Base-by-base conservation (phyloP, 2,329 filamentous ascomycete species). In the Claviceps africana region DNA sequence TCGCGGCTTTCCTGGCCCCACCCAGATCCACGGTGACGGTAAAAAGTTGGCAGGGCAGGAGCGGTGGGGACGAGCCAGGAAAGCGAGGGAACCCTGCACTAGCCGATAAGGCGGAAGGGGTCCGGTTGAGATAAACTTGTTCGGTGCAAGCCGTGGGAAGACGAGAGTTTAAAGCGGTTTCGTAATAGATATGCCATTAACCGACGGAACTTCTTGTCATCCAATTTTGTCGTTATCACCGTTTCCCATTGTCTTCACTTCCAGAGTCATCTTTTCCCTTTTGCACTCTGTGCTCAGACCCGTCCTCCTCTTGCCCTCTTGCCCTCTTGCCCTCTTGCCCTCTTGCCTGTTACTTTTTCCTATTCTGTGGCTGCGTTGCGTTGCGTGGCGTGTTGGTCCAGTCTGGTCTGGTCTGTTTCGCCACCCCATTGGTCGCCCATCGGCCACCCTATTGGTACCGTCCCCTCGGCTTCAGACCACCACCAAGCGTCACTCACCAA, bases 21-120 rank as follows among this genome's bases (percentile, higher is more conserved):
- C n/a, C n/a, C n/a, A n/a, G n/a, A n/a, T n/a, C n/a, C 4, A 33
- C 31, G 31, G 31, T 33, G 31, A 33, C 31, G 31, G 55, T 19
- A 19, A 42, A 9, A 42, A 42, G 31, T 33, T 2, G 31, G 11
- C 30, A 31, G 30, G n/a, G 45, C 50, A 52, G 42, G 47, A 42
- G 39, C 39, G 47, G 47, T 10, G 19, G 37, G 17, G 17, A 17
- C 15, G 4, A 15, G 37, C 17, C n/a, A 53, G 39, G 15, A 43
- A 54, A 47, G n/a, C n/a, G n/a, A n/a, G n/a, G n/a, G n/a, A n/a
- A 22, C 47, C 53, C 53, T 52, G 44, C 47, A 46, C 17, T 46
- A 40, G 37, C 44, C 53, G 53, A 53, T 46, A 52, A 51, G 45
- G 46, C 46, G 50, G 49, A 47, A 33, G 2, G 4, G 4, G 11